Conservation (phyloP, 2,329 filamentous ascomycete species). For the Aspergillus sp. region DNA sequence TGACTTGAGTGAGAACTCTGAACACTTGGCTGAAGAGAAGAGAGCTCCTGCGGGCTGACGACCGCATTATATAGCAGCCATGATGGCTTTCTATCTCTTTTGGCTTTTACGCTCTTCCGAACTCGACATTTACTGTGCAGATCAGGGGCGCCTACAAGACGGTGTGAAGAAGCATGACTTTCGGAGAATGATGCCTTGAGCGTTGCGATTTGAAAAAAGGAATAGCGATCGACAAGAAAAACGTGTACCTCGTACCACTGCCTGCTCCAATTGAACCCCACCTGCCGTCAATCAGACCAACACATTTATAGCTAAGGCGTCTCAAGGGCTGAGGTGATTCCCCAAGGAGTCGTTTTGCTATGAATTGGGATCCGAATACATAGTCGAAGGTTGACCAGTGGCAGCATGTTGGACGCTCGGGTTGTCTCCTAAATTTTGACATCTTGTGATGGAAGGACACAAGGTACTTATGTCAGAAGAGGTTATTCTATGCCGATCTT, state of each 20-base stretch:
- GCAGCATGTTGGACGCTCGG: not conserved
- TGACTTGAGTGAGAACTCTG: constrained; percentile 26
- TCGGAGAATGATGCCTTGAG: not conserved
- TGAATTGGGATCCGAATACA: not conserved
- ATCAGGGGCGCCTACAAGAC: constrained; percentile 23
- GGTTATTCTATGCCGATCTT: not conserved
- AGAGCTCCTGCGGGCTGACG: not conserved
- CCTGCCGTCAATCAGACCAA: not conserved
- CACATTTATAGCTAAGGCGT: not conserved
- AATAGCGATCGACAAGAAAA: constrained; percentile 26
- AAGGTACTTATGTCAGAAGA: not conserved
- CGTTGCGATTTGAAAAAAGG: not conserved
- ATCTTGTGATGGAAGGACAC: not conserved
- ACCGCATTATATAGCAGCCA: constrained; percentile 31
- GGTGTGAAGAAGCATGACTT: not conserved
- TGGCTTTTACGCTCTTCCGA: not conserved
- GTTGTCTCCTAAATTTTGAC: not conserved
- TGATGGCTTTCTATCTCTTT: not conserved
- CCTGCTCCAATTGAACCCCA: not conserved
- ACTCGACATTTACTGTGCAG: constrained; percentile 14
- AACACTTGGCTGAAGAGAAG: constrained; percentile 26
- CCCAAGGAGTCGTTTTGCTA: not conserved
- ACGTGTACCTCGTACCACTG: too few species aligned
- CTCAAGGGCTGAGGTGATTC: not conserved
- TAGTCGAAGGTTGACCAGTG: not conserved